Evolutionary conservation across 495 filamentous ascomycete genomes (phyloP), one percentile per base, ranked within the genome.

Genomic region (Schizothecium vesticola): DNA sequence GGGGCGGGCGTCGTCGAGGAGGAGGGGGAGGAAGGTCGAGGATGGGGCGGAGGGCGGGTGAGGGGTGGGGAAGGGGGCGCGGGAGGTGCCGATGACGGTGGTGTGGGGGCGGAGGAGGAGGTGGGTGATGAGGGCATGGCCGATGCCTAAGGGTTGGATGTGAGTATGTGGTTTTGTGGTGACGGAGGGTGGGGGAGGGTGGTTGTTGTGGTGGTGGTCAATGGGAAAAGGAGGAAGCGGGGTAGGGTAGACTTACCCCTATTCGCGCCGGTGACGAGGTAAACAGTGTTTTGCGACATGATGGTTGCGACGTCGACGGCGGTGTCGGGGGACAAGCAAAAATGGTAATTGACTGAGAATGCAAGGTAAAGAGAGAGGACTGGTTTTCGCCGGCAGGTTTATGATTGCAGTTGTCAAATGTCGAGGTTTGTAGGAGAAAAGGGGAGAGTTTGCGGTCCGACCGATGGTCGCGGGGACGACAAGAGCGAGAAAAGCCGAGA

Each of bases 51-150:
- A 72, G 11, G 78, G 72, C 16, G 84, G 57, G 26, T 25, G 5
- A 6, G 84, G 70, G 13, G 70, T 56, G 12, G 70, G 43, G 4
- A 65, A 55, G 7, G 77, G 76, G 63, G 80, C 64, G 65, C 85
- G 82, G 55, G 81, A 73, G 59, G 74, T 80, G 26, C 81, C 84
- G 64, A 88, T 78, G 59, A 87, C 80, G 73, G 73, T 83, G 67
- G 75, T 77, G 75, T 83, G 73, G 21, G 82, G 79, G 21, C 77
- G 80, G 31, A 68, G 13, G 69, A 84, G 75, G 73, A 82, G 82
- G 21, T 68, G 51, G 29, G 74, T 65, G 23, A 77, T 31, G 3
- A 88, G 66, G 22, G 77, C 79, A 57, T 75, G 75, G 61, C 85
- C 85, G 68, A 87, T 80, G 36, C 85, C 84, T 82, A 21, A 63